phyloP scores from a whole-genome alignment of 805 yeast genomes.

The Ogataea pilisensis region DNA sequence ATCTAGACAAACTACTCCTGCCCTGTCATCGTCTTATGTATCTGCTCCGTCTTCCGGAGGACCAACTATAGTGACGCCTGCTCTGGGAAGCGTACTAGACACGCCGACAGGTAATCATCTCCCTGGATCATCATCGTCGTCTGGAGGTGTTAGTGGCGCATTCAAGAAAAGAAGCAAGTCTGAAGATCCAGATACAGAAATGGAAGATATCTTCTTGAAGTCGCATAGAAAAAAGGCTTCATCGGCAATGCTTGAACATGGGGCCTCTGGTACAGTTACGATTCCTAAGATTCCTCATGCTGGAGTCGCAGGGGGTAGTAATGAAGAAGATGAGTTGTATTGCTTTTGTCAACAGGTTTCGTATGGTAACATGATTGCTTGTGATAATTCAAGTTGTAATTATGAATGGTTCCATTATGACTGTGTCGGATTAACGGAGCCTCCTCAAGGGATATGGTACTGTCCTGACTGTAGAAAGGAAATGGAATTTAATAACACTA shows the following conservation, averaged over 20 bases:
- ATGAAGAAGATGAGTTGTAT: slow-evolving; percentile 66
- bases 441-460: slow-evolving; percentile 95
- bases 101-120: not conserved
- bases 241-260: slow-evolving; percentile 19
- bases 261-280: slow-evolving; percentile 26
- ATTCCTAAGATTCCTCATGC: slow-evolving; percentile 16
- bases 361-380: slow-evolving; percentile 64
- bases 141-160: not conserved
- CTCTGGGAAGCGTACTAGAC: not conserved
- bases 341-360: slow-evolving; percentile 94
- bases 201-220: slow-evolving; percentile 13
- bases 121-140: not conserved
- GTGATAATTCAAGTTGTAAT: slow-evolving; percentile 57
- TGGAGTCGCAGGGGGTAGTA: slow-evolving; percentile 24
- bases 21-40: not conserved
- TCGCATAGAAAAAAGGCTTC: slow-evolving; percentile 12
- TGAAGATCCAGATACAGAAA: slow-evolving; percentile 21
- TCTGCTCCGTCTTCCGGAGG: slow-evolving; percentile 15
- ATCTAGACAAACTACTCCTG: slow-evolving; percentile 21
- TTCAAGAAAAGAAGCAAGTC: slow-evolving; percentile 16
- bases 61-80: not conserved
- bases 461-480: slow-evolving; percentile 76
- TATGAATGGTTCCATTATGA: slow-evolving; percentile 63
- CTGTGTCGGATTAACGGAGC: slow-evolving; percentile 89
- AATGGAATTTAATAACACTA: slow-evolving; percentile 21